Conservation (phyloP, 2,329 filamentous ascomycete species). For the Penicillium corylophilum region DNA sequence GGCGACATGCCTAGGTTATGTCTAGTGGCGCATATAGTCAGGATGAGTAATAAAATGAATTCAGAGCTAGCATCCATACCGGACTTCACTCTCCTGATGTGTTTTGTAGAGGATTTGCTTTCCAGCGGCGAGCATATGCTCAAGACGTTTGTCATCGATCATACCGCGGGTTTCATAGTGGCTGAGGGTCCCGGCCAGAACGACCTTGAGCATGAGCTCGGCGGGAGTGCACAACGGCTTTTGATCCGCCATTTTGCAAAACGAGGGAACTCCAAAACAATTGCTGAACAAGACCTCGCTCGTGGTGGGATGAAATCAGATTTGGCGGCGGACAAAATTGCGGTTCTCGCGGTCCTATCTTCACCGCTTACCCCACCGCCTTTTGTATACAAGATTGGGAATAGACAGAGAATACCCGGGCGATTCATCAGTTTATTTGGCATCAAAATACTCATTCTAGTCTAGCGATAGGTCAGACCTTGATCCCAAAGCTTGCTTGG, state of each 20-base stretch:
- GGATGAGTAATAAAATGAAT: background rate
- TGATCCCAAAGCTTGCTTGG: background rate
- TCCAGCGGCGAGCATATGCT: slow-evolving; percentile 57
- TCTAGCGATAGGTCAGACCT: background rate
- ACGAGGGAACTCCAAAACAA: background rate
- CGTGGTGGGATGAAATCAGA: slow-evolving; percentile 15
- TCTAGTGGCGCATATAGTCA: slow-evolving; percentile 31
- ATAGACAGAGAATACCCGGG: background rate
- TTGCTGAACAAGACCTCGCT: background rate
- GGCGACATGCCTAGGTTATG: slow-evolving; percentile 57
- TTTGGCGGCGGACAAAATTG: slow-evolving; percentile 7
- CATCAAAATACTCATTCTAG: background rate
- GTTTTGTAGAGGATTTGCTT: slow-evolving; percentile 62
- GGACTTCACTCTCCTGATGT: slow-evolving; percentile 55
- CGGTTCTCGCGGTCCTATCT: background rate
- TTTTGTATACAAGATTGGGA: background rate
- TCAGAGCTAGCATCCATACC: slow-evolving; percentile 34
- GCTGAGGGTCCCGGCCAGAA: slow-evolving; percentile 50
- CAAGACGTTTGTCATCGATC: slow-evolving; percentile 59
- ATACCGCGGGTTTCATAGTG: slow-evolving; percentile 62
- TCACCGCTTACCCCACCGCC: slow-evolving; percentile 12
- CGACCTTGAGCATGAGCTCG: slow-evolving; percentile 49
- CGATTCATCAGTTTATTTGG: background rate
- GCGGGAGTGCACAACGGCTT: slow-evolving; percentile 46
- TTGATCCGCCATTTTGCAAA: slow-evolving; percentile 35